Evolutionary conservation across 176 grass and related monocot species (phyloP).

Genomic region (Guadua angustifolia): DNA sequence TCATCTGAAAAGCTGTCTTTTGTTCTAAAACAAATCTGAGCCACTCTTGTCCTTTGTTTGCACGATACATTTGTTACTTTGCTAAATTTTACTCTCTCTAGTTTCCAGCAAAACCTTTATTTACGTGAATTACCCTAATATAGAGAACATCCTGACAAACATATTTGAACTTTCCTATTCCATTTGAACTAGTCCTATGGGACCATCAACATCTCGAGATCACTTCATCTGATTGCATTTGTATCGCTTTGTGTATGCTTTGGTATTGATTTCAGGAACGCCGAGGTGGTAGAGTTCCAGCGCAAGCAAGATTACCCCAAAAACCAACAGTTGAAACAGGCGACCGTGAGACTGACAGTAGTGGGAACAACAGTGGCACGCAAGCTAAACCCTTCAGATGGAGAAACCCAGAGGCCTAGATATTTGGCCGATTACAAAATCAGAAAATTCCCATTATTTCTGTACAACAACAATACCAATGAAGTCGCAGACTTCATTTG

Average conservation of each 20-base stretch:
- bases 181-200: slow-evolving; percentile 6
- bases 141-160: not conserved
- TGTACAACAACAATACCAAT: slow-evolving; percentile 2
- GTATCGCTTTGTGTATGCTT: not conserved
- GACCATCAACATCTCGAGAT: not conserved
- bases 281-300: slow-evolving; percentile 55
- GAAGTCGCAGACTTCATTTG: slow-evolving; percentile 17
- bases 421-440: not conserved
- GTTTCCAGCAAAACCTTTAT: not conserved
- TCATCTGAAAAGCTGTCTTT: not conserved
- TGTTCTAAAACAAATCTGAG: not conserved
- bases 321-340: slow-evolving; percentile 35
- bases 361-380: slow-evolving; percentile 29
- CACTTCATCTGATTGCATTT: not conserved
- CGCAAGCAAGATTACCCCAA: slow-evolving; percentile 53
- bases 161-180: not conserved
- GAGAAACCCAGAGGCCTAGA: slow-evolving; percentile 55
- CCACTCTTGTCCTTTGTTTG: not conserved
- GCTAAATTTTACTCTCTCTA: not conserved
- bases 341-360: slow-evolving; percentile 29
- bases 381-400: slow-evolving; percentile 56
- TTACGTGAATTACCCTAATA: not conserved
- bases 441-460: slow-evolving; percentile 19
- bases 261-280: slow-evolving; percentile 54
- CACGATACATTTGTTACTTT: not conserved